Base-by-base conservation (phyloP, 164 flowering plant species). In the Vitis labrusca region DNA sequence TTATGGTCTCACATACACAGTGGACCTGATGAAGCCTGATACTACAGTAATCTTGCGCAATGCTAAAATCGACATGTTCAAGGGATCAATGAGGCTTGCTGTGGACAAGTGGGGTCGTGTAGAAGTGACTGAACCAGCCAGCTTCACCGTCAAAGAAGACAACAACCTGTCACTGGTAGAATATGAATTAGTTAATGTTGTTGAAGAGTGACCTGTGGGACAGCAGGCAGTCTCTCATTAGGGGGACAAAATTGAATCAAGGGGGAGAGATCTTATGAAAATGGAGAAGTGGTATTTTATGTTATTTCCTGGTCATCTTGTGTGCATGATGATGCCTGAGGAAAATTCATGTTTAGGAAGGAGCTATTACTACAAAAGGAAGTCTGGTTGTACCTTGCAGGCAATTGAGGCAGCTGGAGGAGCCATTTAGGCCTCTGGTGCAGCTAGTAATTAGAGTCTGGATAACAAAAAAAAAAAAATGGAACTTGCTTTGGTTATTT, bases 111-210 rank as follows among this genome's bases (percentile, higher is more conserved):
- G 44, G 44, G 44, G 44, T 37, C 44, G 44, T 37, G 44, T 37
- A 37, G 44, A 37, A 37, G 44, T 37, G 19, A 61, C 83, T 64
- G 79, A 75, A 57, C 76, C 82, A 3, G 76, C 76, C 13, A 17
- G 57, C 54, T 78, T 81, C 68, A 58, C 77, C 17, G 81, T 81
- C 61, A 81, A 78, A 64, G 78, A 80, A 69, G 80, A 80, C 32
- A 80, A 80, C 69, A 80, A 80, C 65, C 74, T 80, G 63, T 81
- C 84, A 1, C 73, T 81, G 23, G 69, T 81, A 17, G 84, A 81
- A 53, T 81, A 75, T 57, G 84, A 81, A 47, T 70, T 81, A 47
- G 79, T 78, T 58, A 78, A 75, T 68, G 79, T 78, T 59, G 79
- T 78, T 50, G 83, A 80, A 57, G 73, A 73, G 70, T 76, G 74